Evolutionary conservation across 345 rosid genomes (phyloP).

Genomic region (Salix brachista): DNA sequence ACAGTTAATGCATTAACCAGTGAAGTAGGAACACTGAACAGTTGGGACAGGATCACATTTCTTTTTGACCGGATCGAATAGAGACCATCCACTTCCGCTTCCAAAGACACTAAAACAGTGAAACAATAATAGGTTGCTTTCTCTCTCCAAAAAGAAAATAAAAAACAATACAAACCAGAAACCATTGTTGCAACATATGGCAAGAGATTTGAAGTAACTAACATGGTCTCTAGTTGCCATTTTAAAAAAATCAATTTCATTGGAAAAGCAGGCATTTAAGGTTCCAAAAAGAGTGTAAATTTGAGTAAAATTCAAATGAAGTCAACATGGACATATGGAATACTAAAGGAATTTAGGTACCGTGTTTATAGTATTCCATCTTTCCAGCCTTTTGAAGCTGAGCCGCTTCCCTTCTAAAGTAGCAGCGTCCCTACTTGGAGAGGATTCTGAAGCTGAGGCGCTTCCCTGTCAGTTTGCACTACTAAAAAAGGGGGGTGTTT

Average conservation of each 20-base stretch:
- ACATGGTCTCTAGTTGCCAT: background rate
- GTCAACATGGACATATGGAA: background rate
- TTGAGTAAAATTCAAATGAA: background rate
- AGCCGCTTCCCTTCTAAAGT: conserved; percentile 62
- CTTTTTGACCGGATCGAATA: background rate
- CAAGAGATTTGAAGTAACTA: background rate
- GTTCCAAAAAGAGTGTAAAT: background rate
- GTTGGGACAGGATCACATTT: background rate
- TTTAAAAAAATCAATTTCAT: background rate
- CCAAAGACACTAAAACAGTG: background rate
- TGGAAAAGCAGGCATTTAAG: background rate
- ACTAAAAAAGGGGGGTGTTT: too few species aligned
- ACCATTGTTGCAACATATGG: background rate
- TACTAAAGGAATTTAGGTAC: conserved; percentile 29
- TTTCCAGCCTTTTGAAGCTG: conserved; percentile 85
- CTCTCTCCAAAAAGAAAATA: background rate
- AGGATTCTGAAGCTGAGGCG: conserved; percentile 69
- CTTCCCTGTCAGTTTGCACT: conserved; percentile 57
- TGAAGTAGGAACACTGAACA: background rate
- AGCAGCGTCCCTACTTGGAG: conserved; percentile 64
- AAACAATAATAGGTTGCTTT: background rate
- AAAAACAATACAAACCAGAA: background rate
- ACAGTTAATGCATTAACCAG: background rate
- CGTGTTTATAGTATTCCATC: conserved; percentile 91
- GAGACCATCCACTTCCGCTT: background rate